Evolutionary conservation across 176 grass and related monocot species (phyloP).

Genomic region (Saccharum spontaneum): DNA sequence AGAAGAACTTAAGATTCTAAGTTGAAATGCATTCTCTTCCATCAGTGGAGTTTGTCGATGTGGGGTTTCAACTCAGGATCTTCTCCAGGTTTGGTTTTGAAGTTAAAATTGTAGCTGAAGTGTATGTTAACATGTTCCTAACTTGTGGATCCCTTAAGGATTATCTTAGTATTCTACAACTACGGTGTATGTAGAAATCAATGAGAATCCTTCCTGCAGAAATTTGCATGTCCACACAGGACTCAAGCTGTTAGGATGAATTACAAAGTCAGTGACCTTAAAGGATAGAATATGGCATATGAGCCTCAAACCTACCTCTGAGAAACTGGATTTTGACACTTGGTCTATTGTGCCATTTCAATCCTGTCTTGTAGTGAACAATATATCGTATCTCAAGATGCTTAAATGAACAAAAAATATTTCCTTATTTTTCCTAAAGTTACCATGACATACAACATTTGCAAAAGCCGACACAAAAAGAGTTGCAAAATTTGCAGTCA

Average conservation of each 20-base stretch:
- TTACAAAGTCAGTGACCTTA: background rate
- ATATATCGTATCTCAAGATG: background rate
- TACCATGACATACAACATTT: background rate
- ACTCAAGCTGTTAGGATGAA: conserved; percentile 16
- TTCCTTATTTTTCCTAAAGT: background rate
- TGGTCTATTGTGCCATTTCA: background rate
- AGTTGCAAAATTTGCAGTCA: background rate
- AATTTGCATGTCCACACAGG: conserved; percentile 9
- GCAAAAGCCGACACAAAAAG: background rate
- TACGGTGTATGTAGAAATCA: background rate
- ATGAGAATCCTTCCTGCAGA: background rate
- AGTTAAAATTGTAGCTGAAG: background rate
- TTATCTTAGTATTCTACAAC: conserved; percentile 3
- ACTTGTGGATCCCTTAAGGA: background rate
- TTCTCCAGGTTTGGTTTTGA: background rate
- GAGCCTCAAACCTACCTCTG: background rate
- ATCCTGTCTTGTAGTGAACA: background rate
- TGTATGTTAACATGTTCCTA: background rate
- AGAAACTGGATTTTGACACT: background rate
- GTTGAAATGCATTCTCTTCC: background rate
- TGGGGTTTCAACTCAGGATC: background rate
- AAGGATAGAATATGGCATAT: background rate
- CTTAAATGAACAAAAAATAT: background rate
- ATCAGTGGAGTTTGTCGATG: background rate
- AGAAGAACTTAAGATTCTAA: background rate